phyloP scores from a whole-genome alignment of 306 rosid genomes.

The Gastrolobium bilobum region DNA sequence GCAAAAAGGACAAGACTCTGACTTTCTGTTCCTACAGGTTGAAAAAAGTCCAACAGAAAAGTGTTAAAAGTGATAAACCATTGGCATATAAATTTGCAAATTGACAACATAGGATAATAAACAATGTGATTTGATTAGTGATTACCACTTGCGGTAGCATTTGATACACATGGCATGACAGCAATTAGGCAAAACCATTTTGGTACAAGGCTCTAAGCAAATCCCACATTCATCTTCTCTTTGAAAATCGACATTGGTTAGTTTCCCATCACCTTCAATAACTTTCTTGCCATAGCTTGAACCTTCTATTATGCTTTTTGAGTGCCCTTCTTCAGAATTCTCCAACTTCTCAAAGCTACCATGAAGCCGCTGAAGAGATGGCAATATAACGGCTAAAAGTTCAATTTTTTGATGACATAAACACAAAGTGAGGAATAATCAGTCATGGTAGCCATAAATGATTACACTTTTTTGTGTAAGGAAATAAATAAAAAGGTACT shows the following conservation, averaged over 20 bases:
- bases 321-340: constrained; percentile 56
- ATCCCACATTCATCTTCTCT: constrained; percentile 98
- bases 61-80: constrained; percentile 21
- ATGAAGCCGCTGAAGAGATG: constrained; percentile 91
- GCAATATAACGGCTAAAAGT: constrained; percentile 84
- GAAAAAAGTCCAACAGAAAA: constrained; percentile 27
- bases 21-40: constrained; percentile 75
- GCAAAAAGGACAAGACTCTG: constrained; percentile 95
- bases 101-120: background rate
- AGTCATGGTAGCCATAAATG: constrained; percentile 37
- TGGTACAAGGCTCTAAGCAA: constrained; percentile 95
- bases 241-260: constrained; percentile 67
- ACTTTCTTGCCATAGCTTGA: constrained; percentile 54
- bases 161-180: constrained; percentile 97
- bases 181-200: constrained; percentile 94
- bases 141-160: constrained; percentile 97
- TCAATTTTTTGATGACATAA: constrained; percentile 40
- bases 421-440: constrained; percentile 48
- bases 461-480: background rate
- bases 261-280: constrained; percentile 62
- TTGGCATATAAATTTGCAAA: background rate
- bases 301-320: constrained; percentile 51
- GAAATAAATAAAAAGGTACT: background rate
- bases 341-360: constrained; percentile 71
- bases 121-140: background rate